Evolutionary conservation across 768 basidiomycete species (phyloP).

Genomic region (Pulveroboletus frians): DNA sequence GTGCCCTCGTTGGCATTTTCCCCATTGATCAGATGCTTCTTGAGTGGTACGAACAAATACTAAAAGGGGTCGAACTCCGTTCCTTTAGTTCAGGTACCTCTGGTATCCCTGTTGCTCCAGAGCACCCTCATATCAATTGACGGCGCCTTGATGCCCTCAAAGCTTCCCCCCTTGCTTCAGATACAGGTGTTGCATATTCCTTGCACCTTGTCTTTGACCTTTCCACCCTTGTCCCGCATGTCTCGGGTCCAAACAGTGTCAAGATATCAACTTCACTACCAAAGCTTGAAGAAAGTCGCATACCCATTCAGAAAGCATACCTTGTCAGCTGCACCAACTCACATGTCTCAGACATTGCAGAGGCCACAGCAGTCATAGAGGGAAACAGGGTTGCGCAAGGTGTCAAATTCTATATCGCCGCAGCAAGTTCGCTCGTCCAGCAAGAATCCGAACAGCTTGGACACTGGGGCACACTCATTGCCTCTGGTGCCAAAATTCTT

Average conservation of each 20-base stretch:
- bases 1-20: conserved; percentile 92
- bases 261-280: conserved; percentile 94
- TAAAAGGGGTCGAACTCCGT: conserved; percentile 70
- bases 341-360: conserved; percentile 88
- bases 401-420: conserved; percentile 97
- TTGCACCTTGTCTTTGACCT: conserved; percentile 89
- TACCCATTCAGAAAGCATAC: conserved; percentile 94
- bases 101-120: conserved; percentile 60
- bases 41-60: conserved; percentile 76
- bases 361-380: conserved; percentile 84
- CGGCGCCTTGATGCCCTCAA: conserved; percentile 64
- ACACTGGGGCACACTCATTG: conserved; percentile 81
- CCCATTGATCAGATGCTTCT: conserved; percentile 81
- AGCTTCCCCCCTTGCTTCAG: conserved; percentile 52
- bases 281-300: conserved; percentile 62
- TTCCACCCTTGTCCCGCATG: conserved; percentile 89
- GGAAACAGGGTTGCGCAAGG: conserved; percentile 77
- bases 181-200: conserved; percentile 73
- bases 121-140: conserved; percentile 84
- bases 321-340: conserved; percentile 98
- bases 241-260: conserved; percentile 97
- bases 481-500: conserved; percentile 87
- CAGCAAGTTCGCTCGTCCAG: conserved; percentile 89
- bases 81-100: conserved; percentile 55
- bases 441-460: conserved; percentile 80